phyloP scores from a whole-genome alignment of 2,329 filamentous ascomycete species.

The Fusarium keratoplasticum region DNA sequence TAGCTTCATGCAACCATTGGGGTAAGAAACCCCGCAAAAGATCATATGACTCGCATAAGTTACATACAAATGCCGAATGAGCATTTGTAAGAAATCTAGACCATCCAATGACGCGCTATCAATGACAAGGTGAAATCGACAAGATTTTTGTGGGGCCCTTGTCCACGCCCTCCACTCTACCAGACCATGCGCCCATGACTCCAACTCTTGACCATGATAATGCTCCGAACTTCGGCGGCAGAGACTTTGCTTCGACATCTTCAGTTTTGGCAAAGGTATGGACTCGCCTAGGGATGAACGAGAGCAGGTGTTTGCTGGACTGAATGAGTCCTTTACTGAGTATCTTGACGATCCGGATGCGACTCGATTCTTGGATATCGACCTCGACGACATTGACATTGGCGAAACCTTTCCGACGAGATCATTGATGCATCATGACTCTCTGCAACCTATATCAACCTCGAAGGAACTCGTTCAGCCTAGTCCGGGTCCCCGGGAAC shows the following conservation, averaged over 20 bases:
- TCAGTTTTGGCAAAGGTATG: neutral
- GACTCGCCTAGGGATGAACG: neutral
- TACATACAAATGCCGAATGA: neutral
- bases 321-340: neutral
- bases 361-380: neutral
- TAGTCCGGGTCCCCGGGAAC: neutral
- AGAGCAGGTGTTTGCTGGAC: neutral
- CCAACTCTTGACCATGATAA: neutral
- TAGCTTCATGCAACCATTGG: neutral
- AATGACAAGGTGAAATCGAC: slow-evolving; percentile 12
- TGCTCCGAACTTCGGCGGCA: slow-evolving; percentile 1
- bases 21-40: neutral
- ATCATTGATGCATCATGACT: neutral
- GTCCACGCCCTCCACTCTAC: neutral
- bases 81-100: neutral
- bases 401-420: neutral
- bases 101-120: neutral
- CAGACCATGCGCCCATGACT: neutral
- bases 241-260: neutral
- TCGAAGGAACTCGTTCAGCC: too few relatives aligned
- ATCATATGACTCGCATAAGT: neutral
- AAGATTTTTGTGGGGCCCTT: slow-evolving; percentile 8
- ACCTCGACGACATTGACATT: neutral
- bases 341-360: neutral
- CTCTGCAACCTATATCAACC: too few relatives aligned